phyloP scores from a whole-genome alignment of 2,329 filamentous ascomycete species.

The Cladosporium sp. region DNA sequence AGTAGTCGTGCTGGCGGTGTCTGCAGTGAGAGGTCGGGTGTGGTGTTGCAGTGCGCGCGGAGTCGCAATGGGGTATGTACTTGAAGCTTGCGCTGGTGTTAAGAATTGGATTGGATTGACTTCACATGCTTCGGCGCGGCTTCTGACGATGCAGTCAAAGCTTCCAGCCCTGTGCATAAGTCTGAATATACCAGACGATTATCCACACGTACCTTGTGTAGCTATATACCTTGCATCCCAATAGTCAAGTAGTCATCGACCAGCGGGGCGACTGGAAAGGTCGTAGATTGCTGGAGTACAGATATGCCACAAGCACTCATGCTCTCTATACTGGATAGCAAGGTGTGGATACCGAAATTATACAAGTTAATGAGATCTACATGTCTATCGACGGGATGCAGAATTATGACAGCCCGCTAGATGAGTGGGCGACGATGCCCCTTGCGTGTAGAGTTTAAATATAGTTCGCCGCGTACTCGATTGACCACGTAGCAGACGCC shows the following conservation, averaged over 20 bases:
- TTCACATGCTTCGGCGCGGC: constrained; percentile 5
- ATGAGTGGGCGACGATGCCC: background rate
- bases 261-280: too few species aligned
- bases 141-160: background rate
- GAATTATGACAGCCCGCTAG: background rate
- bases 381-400: background rate
- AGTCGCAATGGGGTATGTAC: background rate
- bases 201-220: too few species aligned
- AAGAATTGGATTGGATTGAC: background rate
- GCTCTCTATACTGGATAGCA: too few species aligned
- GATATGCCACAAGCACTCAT: too few species aligned
- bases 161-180: background rate
- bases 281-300: too few species aligned
- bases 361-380: too few species aligned
- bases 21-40: too few species aligned
- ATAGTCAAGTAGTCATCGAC: too few species aligned
- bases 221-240: too few species aligned
- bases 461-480: background rate
- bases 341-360: too few species aligned
- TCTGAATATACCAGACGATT: too few species aligned
- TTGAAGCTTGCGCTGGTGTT: background rate
- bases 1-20: too few species aligned
- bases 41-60: background rate
- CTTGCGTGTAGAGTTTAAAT: background rate
- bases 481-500: constrained; percentile 8